phyloP scores from a whole-genome alignment of 2,329 filamentous ascomycete genomes.

The Chaetothyriales sp. region DNA sequence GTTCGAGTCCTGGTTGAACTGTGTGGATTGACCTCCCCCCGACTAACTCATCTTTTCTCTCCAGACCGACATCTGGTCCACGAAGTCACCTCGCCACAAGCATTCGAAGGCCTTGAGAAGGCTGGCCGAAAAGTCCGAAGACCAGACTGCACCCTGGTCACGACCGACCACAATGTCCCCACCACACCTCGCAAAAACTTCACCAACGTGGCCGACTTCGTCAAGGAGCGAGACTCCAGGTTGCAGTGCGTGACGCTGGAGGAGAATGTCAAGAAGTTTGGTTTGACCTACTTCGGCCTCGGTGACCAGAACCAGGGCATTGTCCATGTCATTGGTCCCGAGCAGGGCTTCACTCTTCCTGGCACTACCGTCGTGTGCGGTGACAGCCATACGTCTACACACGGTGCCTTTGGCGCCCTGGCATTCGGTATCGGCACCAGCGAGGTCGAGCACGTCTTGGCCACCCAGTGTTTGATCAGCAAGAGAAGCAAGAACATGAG shows the following conservation, averaged over 20 bases:
- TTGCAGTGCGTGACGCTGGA: conserved; percentile 91
- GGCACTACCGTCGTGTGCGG: conserved; percentile 95
- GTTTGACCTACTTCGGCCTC: conserved; percentile 91
- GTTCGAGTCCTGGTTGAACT: conserved; percentile 20
- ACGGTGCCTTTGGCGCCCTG: conserved; percentile 87
- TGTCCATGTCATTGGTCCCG: conserved; percentile 93
- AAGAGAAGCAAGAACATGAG: conserved; percentile 98
- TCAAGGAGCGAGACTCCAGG: conserved; percentile 85
- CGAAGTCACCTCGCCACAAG: conserved; percentile 98
- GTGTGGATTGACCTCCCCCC: not conserved
- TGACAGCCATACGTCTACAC: conserved; percentile 95
- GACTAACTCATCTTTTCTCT: conserved; percentile 15
- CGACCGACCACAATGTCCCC: conserved; percentile 96
- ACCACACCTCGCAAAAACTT: conserved; percentile 80
- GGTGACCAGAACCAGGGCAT: conserved; percentile 95
- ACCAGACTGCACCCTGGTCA: conserved; percentile 92
- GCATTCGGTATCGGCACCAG: conserved; percentile 96
- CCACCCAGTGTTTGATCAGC: conserved; percentile 88
- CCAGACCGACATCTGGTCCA: conserved; percentile 88
- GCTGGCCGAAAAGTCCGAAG: conserved; percentile 74
- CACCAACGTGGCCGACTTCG: conserved; percentile 86
- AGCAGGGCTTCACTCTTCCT: conserved; percentile 95
- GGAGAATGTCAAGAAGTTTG: conserved; percentile 93
- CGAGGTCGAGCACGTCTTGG: conserved; percentile 95
- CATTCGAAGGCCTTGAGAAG: conserved; percentile 88